These are phyloP conservation scores for Phytophthora macrochlamydospora DNA, from an alignment of 352 stramenopile species.

Conservation along the genomic window DNA sequence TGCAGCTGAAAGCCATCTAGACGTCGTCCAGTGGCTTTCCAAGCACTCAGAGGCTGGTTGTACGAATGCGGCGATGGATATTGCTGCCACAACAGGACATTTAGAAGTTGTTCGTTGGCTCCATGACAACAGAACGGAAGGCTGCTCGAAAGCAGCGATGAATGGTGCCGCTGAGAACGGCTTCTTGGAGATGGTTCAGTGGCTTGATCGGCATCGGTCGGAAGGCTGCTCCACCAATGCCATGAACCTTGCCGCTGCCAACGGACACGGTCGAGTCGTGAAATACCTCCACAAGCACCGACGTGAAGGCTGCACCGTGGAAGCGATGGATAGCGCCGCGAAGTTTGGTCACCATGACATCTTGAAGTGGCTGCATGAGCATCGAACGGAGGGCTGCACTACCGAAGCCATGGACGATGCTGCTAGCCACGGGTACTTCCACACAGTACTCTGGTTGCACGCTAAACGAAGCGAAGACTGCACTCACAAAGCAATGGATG, in stretches of 20 bases:
- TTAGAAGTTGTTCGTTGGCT: slow-evolving; percentile 8
- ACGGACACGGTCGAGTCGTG: slow-evolving; percentile 2
- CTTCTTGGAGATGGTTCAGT: slow-evolving; percentile 21
- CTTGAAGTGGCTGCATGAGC: slow-evolving; percentile 24
- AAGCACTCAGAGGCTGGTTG: slow-evolving; percentile 6
- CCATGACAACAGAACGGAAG: slow-evolving; percentile 1
- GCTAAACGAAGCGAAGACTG: not conserved
- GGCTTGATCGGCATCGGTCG: slow-evolving; percentile 16
- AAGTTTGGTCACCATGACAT: slow-evolving; percentile 5
- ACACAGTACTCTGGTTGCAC: not conserved
- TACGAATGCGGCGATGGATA: slow-evolving; percentile 16
- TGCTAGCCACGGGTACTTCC: slow-evolving; percentile 18
- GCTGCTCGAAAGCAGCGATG: slow-evolving; percentile 9
- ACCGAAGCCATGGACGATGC: slow-evolving; percentile 31
- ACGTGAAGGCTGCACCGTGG: slow-evolving; percentile 7
- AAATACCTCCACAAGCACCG: slow-evolving; percentile 6
- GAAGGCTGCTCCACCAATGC: slow-evolving; percentile 15
- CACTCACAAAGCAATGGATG: not conserved
- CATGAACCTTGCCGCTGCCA: slow-evolving; percentile 9
- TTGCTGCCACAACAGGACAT: slow-evolving; percentile 1
- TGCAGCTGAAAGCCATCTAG: slow-evolving; percentile 6
- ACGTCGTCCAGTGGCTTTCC: slow-evolving; percentile 14
- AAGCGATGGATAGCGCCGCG: slow-evolving; percentile 6
- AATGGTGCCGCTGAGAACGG: slow-evolving; percentile 7
- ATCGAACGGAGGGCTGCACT: slow-evolving; percentile 17